Evolutionary conservation across 148 eudicot genomes (phyloP), one percentile per base, ranked within the genome.

Genomic region (Chenopodium formosanum): DNA sequence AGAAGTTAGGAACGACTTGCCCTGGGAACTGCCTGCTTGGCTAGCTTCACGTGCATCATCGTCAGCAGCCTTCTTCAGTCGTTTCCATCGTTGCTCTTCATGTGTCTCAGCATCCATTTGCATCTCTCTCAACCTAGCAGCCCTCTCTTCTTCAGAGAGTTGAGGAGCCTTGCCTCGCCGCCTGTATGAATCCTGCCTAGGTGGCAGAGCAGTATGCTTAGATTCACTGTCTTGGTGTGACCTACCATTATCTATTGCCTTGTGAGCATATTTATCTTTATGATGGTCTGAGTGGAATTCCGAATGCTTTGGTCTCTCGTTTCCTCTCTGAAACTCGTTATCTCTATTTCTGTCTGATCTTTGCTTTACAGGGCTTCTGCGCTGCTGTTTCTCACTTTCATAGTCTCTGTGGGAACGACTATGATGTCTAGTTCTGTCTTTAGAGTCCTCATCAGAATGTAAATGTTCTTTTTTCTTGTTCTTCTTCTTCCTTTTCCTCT

Each of bases 131-230:
- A 96, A 79, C 77, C 84, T 89, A 52, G 95, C 93, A 78, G 98
- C 97, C 78, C 97, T 94, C 85, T 94, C 97, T 81, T 92, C 99
- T 83, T 94, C 93, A 29, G 99, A 89, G 56, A 96, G 94, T 77
- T 92, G 90, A 47, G 84, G 80, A 34, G 88, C 82, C 67, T 25
- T 80, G 56, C 80, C 87, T 60, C 91, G 85, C 25, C 85, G 91
- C 82, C 78, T 88, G 70, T 79, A 78, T 78, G 87, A 77, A 46
- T 83, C 97, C 34, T 60, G 83, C 77, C 82, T 84, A 64, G 86
- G 83, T 40, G 86, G 83, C 80, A 76, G 12, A 56, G 65, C 75
- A 25, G 53, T 40, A 83, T 78, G n/a, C 78, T 83, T 72, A 34
- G 83, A 68, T 27, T 78, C 83, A 34, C 73, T 85, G 46, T 53